Evolutionary conservation across 129 eudicot species (phyloP).

Genomic region (Escallonia herrerae): DNA sequence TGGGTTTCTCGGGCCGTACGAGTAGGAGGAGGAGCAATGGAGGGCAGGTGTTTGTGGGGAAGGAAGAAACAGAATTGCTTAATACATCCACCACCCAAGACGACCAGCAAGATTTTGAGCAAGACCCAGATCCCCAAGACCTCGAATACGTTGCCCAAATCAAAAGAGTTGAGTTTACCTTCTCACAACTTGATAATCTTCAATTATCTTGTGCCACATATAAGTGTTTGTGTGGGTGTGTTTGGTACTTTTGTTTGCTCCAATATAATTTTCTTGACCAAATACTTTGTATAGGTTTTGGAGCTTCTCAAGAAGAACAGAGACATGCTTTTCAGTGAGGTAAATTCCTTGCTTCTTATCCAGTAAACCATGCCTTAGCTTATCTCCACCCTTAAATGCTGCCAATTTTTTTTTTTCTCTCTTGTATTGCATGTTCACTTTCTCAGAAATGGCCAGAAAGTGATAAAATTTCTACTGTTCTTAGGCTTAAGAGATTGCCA

Average conservation of each 20-base stretch:
- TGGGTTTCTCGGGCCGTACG: slow-evolving; percentile 11
- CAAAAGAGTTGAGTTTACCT: slow-evolving; percentile 35
- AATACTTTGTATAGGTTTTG: slow-evolving; percentile 50
- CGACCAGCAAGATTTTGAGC: slow-evolving; percentile 26
- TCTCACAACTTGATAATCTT: not conserved
- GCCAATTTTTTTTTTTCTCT: not conserved
- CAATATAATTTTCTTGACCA: not conserved
- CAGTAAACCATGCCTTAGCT: not conserved
- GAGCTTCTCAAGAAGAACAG: slow-evolving; percentile 87
- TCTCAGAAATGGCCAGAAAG: not conserved
- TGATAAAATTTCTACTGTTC: not conserved
- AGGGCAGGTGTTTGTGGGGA: slow-evolving; percentile 24
- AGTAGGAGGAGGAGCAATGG: slow-evolving; percentile 16
- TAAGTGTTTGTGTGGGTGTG: not conserved
- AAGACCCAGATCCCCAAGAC: slow-evolving; percentile 74
- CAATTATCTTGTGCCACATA: not conserved
- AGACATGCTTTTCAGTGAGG: slow-evolving; percentile 92
- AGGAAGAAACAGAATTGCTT: slow-evolving; percentile 36
- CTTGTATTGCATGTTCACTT: not conserved
- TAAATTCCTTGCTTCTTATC: slow-evolving; percentile 7
- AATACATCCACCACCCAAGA: slow-evolving; percentile 17
- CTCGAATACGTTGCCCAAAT: slow-evolving; percentile 74
- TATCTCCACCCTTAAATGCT: not conserved
- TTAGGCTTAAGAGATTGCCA: not conserved
- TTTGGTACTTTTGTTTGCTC: not conserved